phyloP scores from a whole-genome alignment of 768 basidiomycete genomes.

The Asterophora lycoperdoides region DNA sequence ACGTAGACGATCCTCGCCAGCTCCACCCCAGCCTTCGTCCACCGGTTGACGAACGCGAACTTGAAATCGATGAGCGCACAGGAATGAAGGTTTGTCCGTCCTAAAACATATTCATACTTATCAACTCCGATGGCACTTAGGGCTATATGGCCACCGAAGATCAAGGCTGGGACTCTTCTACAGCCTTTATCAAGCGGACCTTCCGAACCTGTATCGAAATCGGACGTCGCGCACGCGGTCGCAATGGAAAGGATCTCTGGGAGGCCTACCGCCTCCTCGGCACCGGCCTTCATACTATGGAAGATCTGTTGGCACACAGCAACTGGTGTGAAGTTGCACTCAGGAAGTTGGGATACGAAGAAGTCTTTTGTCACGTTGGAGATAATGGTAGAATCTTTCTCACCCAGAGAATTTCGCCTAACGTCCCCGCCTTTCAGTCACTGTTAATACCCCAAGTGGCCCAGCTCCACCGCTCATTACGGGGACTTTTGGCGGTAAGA shows the following conservation, averaged over 20 bases:
- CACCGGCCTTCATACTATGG: constrained; percentile 61
- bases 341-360: constrained; percentile 59
- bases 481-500: constrained; percentile 57
- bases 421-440: constrained; percentile 23
- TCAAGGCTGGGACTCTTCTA: constrained; percentile 71
- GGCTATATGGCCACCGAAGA: constrained; percentile 76
- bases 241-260: constrained; percentile 52
- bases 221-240: constrained; percentile 54
- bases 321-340: constrained; percentile 79
- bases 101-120: background rate
- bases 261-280: constrained; percentile 73
- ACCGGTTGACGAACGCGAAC: constrained; percentile 66
- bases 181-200: constrained; percentile 58
- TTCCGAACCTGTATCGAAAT: constrained; percentile 62
- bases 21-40: constrained; percentile 71
- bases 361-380: constrained; percentile 81
- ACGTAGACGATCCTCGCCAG: constrained; percentile 65
- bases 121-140: constrained; percentile 29
- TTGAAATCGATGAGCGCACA: constrained; percentile 69
- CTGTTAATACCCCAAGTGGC: constrained; percentile 51
- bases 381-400: constrained; percentile 37
- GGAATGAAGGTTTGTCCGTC: constrained; percentile 67
- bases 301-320: constrained; percentile 74
- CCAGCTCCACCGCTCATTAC: constrained; percentile 61
- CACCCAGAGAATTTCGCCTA: background rate